phyloP scores from a whole-genome alignment of 192 early-diverging fungal species.

The Coemansia sp. region DNA sequence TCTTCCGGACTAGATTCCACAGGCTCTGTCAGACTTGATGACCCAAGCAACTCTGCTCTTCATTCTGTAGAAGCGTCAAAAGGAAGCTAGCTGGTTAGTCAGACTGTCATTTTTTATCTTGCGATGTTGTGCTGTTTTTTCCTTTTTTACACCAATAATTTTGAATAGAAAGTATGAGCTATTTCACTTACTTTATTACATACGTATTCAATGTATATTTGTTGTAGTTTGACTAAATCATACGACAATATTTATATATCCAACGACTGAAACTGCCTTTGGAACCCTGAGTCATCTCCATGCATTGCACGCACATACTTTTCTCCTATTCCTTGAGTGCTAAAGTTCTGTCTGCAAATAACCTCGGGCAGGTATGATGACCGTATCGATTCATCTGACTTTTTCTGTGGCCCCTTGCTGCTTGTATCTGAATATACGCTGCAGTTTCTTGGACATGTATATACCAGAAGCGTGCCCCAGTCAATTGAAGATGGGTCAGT shows the following conservation, averaged over 20 bases:
- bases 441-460: slow-evolving; percentile 85
- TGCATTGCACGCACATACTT: slow-evolving; percentile 46
- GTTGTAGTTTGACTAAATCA: no score
- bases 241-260: slow-evolving; percentile 7
- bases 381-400: slow-evolving; percentile 27
- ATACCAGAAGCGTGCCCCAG: slow-evolving; percentile 89
- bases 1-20: not conserved
- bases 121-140: not conserved
- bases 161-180: not conserved
- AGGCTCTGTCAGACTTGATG: not conserved
- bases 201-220: not conserved
- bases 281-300: slow-evolving; percentile 42
- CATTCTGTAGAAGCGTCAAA: slow-evolving; percentile 9
- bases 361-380: slow-evolving; percentile 65
- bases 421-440: slow-evolving; percentile 1
- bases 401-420: not conserved
- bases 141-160: no score
- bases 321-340: slow-evolving; percentile 70
- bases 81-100: slow-evolving; percentile 26
- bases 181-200: not conserved
- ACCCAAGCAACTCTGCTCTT: not conserved
- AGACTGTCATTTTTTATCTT: slow-evolving; percentile 11
- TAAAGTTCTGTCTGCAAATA: slow-evolving; percentile 79
- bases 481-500: slow-evolving; percentile 72
- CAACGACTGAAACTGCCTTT: slow-evolving; percentile 39